phyloP scores from a whole-genome alignment of 2,329 filamentous ascomycete genomes.

The Diaporthe humulicola region DNA sequence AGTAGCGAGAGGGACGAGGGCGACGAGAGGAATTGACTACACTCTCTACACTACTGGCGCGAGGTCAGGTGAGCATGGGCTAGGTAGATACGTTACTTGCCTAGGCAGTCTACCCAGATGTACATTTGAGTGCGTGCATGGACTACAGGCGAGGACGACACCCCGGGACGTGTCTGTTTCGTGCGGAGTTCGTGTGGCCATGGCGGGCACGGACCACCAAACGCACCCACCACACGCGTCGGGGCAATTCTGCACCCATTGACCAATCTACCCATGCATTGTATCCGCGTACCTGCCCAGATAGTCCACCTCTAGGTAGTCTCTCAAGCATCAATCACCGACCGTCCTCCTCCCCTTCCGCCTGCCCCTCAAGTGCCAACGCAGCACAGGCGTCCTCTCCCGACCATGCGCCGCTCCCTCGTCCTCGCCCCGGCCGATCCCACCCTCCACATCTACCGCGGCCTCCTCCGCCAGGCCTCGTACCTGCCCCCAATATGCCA shows the following conservation, averaged over 20 bases:
- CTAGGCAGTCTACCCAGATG: slow-evolving; percentile 26
- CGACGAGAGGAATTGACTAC: neutral
- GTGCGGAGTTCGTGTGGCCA: slow-evolving; percentile 37
- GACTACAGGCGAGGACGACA: slow-evolving; percentile 44
- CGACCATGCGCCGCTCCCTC: slow-evolving; percentile 52
- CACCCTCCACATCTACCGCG: slow-evolving; percentile 65
- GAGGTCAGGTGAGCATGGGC: slow-evolving; percentile 35
- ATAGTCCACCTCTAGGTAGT: no score
- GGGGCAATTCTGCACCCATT: neutral
- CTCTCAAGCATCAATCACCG: neutral
- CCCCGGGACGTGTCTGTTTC: slow-evolving; percentile 40
- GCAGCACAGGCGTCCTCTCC: slow-evolving; percentile 39
- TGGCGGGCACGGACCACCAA: neutral
- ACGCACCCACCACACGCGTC: slow-evolving; percentile 25
- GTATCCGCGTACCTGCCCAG: neutral
- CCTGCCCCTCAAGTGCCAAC: neutral
- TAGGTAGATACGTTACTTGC: neutral
- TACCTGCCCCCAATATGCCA: slow-evolving; percentile 70
- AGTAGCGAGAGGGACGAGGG: neutral
- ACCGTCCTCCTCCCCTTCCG: neutral
- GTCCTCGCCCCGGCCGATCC: slow-evolving; percentile 45
- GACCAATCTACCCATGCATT: no score
- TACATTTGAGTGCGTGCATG: slow-evolving; percentile 48
- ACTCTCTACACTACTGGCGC: slow-evolving; percentile 9
- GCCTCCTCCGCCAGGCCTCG: slow-evolving; percentile 70